Conservation (phyloP, 2,329 filamentous ascomycete genomes). For the Trichoderma cornu-damae region DNA sequence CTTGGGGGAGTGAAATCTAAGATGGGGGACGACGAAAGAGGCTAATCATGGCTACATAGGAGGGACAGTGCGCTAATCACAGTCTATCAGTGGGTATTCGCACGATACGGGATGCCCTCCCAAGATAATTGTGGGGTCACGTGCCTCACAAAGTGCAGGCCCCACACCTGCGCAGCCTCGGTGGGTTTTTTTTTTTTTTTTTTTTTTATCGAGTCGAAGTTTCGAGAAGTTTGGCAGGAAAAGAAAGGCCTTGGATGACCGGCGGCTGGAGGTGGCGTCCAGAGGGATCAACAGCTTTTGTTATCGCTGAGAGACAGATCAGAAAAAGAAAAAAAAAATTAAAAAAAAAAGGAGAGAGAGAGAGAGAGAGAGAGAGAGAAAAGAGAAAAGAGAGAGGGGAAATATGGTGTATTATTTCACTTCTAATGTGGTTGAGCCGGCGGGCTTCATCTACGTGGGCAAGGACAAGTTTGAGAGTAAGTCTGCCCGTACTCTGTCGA, state of each 20-base stretch:
- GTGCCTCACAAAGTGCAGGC: background rate
- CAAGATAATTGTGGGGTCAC: background rate
- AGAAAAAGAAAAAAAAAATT: background rate
- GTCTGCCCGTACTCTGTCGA: constrained; percentile 30
- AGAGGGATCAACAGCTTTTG: background rate
- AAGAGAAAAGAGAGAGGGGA: background rate
- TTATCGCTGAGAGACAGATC: background rate
- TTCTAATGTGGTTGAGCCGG: constrained; percentile 73
- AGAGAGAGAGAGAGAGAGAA: background rate
- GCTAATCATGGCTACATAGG: background rate
- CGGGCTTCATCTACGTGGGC: constrained; percentile 89
- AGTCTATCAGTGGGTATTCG: no score
- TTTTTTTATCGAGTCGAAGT: background rate
- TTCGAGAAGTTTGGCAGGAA: background rate
- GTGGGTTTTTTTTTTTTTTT: background rate
- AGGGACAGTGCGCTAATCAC: no score
- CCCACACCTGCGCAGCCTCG: background rate
- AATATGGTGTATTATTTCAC: constrained; percentile 94
- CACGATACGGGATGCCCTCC: background rate
- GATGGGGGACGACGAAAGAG: background rate
- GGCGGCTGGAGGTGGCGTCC: background rate
- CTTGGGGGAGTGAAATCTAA: background rate
- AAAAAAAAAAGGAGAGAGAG: background rate
- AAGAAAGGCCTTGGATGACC: background rate
- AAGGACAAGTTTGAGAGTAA: constrained; percentile 99